Evolutionary conservation across 768 basidiomycete species (phyloP).

Genomic region (Naganishia friedmannii): DNA sequence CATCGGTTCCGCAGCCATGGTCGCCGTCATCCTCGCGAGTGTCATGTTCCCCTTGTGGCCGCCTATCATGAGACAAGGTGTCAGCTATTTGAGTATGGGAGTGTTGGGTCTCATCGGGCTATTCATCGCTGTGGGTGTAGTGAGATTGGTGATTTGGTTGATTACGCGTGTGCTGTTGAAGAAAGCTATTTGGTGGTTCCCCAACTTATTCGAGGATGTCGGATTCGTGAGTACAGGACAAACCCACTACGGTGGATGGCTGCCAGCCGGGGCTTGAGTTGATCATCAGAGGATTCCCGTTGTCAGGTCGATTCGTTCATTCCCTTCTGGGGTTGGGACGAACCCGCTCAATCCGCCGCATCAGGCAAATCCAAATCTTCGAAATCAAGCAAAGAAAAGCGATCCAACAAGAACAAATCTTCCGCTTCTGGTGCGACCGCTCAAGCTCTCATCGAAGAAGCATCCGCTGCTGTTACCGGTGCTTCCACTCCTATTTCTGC

Average conservation of each 20-base stretch:
- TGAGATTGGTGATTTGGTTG: slow-evolving; percentile 89
- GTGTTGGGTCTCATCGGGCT: slow-evolving; percentile 82
- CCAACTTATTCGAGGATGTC: slow-evolving; percentile 93
- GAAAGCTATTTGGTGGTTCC: slow-evolving; percentile 98
- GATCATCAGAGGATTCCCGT: not conserved
- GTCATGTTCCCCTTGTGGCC: slow-evolving; percentile 99
- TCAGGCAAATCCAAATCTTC: slow-evolving; percentile 57
- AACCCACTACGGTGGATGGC: not conserved
- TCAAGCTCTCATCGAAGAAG: slow-evolving; percentile 10
- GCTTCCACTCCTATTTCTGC: slow-evolving; percentile 13
- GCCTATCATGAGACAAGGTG: slow-evolving; percentile 81
- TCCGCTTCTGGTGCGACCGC: slow-evolving; percentile 12
- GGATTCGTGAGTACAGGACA: slow-evolving; percentile 73
- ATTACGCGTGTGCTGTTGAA: slow-evolving; percentile 79
- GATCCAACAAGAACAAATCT: slow-evolving; percentile 12
- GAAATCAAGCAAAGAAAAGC: slow-evolving; percentile 27
- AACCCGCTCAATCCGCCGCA: slow-evolving; percentile 65
- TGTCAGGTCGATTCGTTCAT: slow-evolving; percentile 91
- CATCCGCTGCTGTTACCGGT: slow-evolving; percentile 10
- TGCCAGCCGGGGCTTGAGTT: not conserved
- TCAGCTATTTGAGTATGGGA: slow-evolving; percentile 88
- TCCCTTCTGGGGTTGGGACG: slow-evolving; percentile 94
- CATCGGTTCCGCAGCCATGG: slow-evolving; percentile 84
- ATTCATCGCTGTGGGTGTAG: slow-evolving; percentile 85
- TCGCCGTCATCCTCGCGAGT: slow-evolving; percentile 85